Conservation (phyloP, 2,329 filamentous ascomycete species). For the Aureobasidium sp. region DNA sequence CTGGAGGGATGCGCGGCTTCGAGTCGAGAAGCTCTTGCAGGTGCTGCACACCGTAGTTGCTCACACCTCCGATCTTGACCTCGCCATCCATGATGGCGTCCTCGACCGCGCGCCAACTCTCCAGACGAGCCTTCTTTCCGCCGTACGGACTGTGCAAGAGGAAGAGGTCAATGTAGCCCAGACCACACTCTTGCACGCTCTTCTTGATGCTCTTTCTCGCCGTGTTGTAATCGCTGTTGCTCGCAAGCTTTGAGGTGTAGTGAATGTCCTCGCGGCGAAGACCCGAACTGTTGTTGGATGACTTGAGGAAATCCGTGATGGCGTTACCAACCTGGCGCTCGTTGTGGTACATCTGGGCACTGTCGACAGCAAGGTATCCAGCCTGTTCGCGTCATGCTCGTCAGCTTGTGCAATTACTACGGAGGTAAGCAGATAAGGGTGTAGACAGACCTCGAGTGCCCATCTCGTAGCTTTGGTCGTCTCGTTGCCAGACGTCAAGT, state of each 20-base stretch:
- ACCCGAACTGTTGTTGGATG: slow-evolving; percentile 37
- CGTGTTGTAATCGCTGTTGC: slow-evolving; percentile 57
- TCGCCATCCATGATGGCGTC: slow-evolving; percentile 67
- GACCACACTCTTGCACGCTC: slow-evolving; percentile 54
- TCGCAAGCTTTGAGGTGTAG: slow-evolving; percentile 71
- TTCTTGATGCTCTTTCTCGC: slow-evolving; percentile 58
- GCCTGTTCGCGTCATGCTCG: slow-evolving; percentile 22
- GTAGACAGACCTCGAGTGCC: slow-evolving; percentile 40
- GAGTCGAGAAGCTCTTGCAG: slow-evolving; percentile 60
- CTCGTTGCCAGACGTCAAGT: slow-evolving; percentile 58
- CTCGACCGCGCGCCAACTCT: slow-evolving; percentile 68
- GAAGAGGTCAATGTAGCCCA: slow-evolving; percentile 73
- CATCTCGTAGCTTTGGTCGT: slow-evolving; percentile 49
- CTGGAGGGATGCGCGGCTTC: slow-evolving; percentile 54
- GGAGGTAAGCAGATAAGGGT: no score
- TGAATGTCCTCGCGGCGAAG: slow-evolving; percentile 63
- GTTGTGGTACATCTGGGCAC: slow-evolving; percentile 60
- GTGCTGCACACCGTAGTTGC: slow-evolving; percentile 66
- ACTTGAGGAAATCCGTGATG: slow-evolving; percentile 49
- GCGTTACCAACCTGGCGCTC: slow-evolving; percentile 61
- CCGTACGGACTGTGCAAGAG: slow-evolving; percentile 73
- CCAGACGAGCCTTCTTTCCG: slow-evolving; percentile 56
- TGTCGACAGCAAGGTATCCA: slow-evolving; percentile 47
- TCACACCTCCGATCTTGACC: slow-evolving; percentile 63
- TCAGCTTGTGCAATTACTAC: slow-evolving; percentile 32